Evolutionary conservation across 805 yeast genomes (phyloP).

Genomic region (Metschnikowia colocasiae): DNA sequence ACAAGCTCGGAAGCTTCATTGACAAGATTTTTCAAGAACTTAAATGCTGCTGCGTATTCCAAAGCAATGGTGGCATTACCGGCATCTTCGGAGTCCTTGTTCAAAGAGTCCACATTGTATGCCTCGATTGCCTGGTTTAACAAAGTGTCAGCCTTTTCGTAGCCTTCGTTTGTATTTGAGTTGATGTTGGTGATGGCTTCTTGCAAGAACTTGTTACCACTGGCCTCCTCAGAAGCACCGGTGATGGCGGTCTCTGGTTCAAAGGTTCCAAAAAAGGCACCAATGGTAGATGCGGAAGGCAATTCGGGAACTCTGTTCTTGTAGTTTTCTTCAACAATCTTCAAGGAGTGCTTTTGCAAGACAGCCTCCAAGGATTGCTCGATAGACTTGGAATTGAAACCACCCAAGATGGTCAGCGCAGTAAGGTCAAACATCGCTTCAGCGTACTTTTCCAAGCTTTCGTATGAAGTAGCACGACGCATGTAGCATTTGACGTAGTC

Average conservation of each 20-base stretch:
- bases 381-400: slow-evolving; percentile 70
- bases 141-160: slow-evolving; percentile 56
- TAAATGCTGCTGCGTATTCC: slow-evolving; percentile 80
- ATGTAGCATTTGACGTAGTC: slow-evolving; percentile 87
- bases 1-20: slow-evolving; percentile 61
- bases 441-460: slow-evolving; percentile 67
- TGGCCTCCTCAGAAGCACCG: slow-evolving; percentile 47
- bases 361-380: slow-evolving; percentile 86
- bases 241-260: slow-evolving; percentile 50
- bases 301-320: slow-evolving; percentile 50
- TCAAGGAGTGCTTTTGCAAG: slow-evolving; percentile 73
- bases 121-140: slow-evolving; percentile 57
- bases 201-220: slow-evolving; percentile 58
- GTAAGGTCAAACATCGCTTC: slow-evolving; percentile 92
- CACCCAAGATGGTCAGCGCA: slow-evolving; percentile 80
- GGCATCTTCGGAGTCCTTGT: slow-evolving; percentile 35
- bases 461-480: slow-evolving; percentile 92
- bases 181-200: slow-evolving; percentile 59
- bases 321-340: slow-evolving; percentile 60
- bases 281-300: slow-evolving; percentile 79
- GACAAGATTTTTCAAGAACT: slow-evolving; percentile 74
- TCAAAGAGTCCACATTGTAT: slow-evolving; percentile 34
- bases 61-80: slow-evolving; percentile 61
- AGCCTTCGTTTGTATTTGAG: slow-evolving; percentile 52
- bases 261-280: slow-evolving; percentile 89